Percentiles rank a stretch among this genome's conserved stretches.
These are phyloP conservation scores for Suillus occidentalis DNA, from an alignment of 768 basidiomycete species.

Conservation along the genomic window DNA sequence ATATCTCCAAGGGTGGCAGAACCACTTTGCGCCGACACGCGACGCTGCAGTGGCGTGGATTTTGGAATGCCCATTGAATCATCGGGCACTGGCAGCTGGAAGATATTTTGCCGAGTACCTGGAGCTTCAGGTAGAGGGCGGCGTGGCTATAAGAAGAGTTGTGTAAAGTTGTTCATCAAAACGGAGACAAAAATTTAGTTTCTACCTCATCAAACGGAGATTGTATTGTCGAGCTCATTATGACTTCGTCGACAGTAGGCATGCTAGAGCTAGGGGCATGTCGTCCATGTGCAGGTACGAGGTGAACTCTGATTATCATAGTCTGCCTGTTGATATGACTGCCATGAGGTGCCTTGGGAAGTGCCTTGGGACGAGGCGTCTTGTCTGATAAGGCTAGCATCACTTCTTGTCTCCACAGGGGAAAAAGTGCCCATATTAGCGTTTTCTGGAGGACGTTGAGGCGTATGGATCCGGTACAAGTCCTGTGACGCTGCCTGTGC, in stretches of 20 bases:
- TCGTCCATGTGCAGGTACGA: neutral
- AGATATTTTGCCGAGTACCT: constrained; percentile 10
- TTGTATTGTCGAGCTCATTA: constrained; percentile 1
- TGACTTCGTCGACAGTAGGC: constrained; percentile 8
- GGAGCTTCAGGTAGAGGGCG: constrained; percentile 27
- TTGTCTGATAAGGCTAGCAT: constrained; percentile 12
- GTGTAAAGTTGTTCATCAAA: neutral
- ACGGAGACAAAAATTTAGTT: neutral
- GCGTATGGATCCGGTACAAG: constrained; percentile 13
- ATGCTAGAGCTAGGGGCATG: constrained; percentile 2
- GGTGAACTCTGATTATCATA: neutral
- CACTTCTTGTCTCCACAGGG: constrained; percentile 20
- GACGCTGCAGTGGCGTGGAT: constrained; percentile 4
- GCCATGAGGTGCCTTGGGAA: constrained; percentile 7
- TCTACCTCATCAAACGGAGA: constrained; percentile 21
- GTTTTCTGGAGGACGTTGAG: constrained; percentile 4
- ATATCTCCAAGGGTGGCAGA: constrained; percentile 20
- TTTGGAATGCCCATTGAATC: neutral
- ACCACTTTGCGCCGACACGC: constrained; percentile 4
- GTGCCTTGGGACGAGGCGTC: constrained; percentile 2
- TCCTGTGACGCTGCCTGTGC: constrained; percentile 16
- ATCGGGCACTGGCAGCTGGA: constrained; percentile 2
- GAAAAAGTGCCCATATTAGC: constrained; percentile 20
- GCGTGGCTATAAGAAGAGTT: constrained; percentile 11
- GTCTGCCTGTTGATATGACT: constrained; percentile 12